Base-by-base conservation (phyloP, 352 stramenopile genomes). In the Pythium brassicae region DNA sequence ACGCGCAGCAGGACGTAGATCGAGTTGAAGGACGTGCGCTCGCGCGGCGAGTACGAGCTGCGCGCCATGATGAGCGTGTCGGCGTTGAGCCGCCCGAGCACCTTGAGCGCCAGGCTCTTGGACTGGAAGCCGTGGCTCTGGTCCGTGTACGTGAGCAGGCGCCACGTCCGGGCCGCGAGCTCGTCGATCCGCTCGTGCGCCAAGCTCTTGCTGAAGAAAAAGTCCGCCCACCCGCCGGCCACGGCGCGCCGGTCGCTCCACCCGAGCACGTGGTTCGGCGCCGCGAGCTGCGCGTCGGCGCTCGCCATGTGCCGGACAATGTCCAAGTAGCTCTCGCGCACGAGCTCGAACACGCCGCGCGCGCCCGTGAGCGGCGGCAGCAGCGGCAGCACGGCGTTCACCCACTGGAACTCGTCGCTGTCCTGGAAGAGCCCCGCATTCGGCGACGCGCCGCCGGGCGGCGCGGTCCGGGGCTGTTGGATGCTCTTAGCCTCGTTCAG, bases 51-150 rank as follows among this genome's bases (percentile, higher is more conserved):
- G 25, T 63, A 55, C 50, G 67, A 50, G n/a, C 50, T 60, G 49
- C 55, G 50, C 53, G 61, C 55, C 27, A 73, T 53, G 34, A 73
- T 37, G 42, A 57, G 55, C 27, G 66, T 63, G 46, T 63, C 37
- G 37, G 62, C 66, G 25, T 57, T 61, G 27, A 73, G 42, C 14
- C 53, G 54, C 32, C 69, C 63, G 4, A 81, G 54, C 8, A 81
- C 59, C 45, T 77, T 81, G 63, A 81, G 61, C 46, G 77, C 45
- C 65, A 55, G 48, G 65, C 55, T 2, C 53, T 45, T 42, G 56
- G 57, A 22, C 68, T 73, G 68, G 62, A 76, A 67, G 10, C 76
- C 23, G 12, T 50, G 27, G 14, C 50, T 66, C 39, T 62, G 53
- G 23, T 67, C 19, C 17, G 26, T 7, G 23, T 67, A 34, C 53